Evolutionary conservation across 305 asterid species (phyloP).

Genomic region (Stenogyne calaminthoides): DNA sequence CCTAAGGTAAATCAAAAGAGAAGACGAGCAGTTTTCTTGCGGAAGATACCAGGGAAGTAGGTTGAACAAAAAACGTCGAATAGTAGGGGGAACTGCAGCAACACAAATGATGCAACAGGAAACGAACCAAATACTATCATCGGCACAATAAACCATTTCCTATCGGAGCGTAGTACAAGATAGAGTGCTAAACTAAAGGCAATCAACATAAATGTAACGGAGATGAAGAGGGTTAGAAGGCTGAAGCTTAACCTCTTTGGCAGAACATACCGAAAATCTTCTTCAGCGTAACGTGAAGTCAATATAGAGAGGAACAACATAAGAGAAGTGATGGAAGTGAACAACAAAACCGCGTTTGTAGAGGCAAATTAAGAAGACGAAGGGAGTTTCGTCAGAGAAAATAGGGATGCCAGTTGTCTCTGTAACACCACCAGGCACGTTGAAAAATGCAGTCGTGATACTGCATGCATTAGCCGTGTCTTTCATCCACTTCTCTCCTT

Average conservation of each 20-base stretch:
- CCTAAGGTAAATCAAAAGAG: too few relatives aligned
- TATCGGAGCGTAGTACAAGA: neutral
- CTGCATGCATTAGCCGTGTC: neutral
- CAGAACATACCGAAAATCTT: neutral
- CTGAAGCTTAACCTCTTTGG: neutral
- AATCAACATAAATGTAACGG: slow-evolving; percentile 1
- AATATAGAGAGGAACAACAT: slow-evolving; percentile 4
- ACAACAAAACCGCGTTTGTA: neutral
- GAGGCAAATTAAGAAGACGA: neutral
- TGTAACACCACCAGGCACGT: neutral
- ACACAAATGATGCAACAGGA: too few relatives aligned
- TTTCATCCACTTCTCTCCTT: neutral
- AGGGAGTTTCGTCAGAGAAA: too few relatives aligned
- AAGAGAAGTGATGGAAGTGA: neutral
- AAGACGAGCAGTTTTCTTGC: too few relatives aligned
- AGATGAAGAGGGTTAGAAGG: neutral
- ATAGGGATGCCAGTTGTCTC: too few relatives aligned
- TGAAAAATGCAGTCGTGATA: neutral
- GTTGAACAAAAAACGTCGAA: too few relatives aligned
- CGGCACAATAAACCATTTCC: too few relatives aligned
- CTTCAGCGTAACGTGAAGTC: slow-evolving; percentile 5
- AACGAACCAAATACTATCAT: too few relatives aligned
- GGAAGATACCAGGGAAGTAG: too few relatives aligned
- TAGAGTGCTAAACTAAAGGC: slow-evolving; percentile 6
- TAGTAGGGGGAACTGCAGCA: too few relatives aligned